These are phyloP conservation scores for Rutstroemia sydowiana DNA, from an alignment of 2,329 filamentous ascomycete species.

Conservation along the genomic window DNA sequence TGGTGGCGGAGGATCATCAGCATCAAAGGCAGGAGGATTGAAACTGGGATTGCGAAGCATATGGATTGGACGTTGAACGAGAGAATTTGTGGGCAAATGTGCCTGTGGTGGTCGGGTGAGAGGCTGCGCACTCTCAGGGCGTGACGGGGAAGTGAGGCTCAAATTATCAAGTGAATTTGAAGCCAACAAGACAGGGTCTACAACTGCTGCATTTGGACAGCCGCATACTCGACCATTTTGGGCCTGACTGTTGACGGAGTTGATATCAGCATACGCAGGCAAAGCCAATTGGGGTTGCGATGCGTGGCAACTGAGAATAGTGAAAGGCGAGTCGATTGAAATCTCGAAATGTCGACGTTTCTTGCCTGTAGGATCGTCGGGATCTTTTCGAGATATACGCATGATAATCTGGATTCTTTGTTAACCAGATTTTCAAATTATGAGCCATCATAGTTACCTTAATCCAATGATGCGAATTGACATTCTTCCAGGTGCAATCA, in stretches of 20 bases:
- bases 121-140: constrained; percentile 14
- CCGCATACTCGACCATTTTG: constrained; percentile 47
- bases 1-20: constrained; percentile 60
- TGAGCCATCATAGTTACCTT: constrained; percentile 43
- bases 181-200: constrained; percentile 32
- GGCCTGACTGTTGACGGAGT: constrained; percentile 33
- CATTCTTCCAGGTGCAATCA: constrained; percentile 67
- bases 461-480: constrained; percentile 71
- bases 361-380: constrained; percentile 44
- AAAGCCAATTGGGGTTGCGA: constrained; percentile 64
- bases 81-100: constrained; percentile 32
- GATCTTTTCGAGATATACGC: constrained; percentile 62
- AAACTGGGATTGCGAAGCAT: constrained; percentile 61
- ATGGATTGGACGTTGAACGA: constrained; percentile 48
- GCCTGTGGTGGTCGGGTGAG: constrained; percentile 41
- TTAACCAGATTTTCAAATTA: neutral
- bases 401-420: constrained; percentile 56
- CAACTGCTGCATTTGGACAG: constrained; percentile 51
- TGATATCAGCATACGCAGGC: constrained; percentile 57
- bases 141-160: neutral
- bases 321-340: constrained; percentile 69
- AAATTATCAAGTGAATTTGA: constrained; percentile 39
- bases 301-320: constrained; percentile 66
- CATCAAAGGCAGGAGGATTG: constrained; percentile 63
- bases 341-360: constrained; percentile 71